Base-by-base conservation (phyloP, 192 early-diverging fungal genomes). In the Podila horticola region DNA sequence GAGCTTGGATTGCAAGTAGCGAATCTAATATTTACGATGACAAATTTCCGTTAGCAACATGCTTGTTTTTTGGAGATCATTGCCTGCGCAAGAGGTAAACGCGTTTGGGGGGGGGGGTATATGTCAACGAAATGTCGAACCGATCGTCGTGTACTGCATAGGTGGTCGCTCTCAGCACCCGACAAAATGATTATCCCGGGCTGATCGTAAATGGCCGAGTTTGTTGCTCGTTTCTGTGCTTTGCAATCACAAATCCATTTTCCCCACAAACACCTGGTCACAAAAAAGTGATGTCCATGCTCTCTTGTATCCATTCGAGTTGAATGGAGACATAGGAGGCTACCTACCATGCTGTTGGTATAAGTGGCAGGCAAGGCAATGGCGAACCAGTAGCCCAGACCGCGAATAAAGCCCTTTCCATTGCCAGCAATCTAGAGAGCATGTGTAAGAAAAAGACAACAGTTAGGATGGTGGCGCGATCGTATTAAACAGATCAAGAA, bases 321-420 rank as follows among this genome's bases (percentile, higher is more conserved):
- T 50, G 20, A 82, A 24, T 26, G 30, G 57, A 71, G 13, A 49
- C 17, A 28, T 66, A 52, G 12, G 64, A 58, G 41, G n/a, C 0
- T 52, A 60, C 86, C 83, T 84, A 94, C 95, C 97, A 98, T 98
- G 84, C 93, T 95, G 84, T 98, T 98, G 49, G 97, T 99, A 82
- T 97, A 99, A 9, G 96, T 97, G 8, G 97, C 96, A 22, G 97
- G 97, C 8, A 99, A 84, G 17, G 97, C 95, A 75, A 99, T 95
- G 24, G 92, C 89, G 77, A 99, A 96, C 95, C 96, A 99, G 64
- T 94, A 95, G 20, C 87, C 87, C 24, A 97, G 75, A 33, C 93
- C 93, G 4, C 88, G 84, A 48, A 94, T 76, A 72, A 97, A 97
- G 59, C 87, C 88, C 71, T 90, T 90, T 4, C 90, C 91, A 82